Evolutionary conservation across 305 asterid species (phyloP), one percentile per base, ranked within the genome.

Genomic region (Fraxinus ornus): DNA sequence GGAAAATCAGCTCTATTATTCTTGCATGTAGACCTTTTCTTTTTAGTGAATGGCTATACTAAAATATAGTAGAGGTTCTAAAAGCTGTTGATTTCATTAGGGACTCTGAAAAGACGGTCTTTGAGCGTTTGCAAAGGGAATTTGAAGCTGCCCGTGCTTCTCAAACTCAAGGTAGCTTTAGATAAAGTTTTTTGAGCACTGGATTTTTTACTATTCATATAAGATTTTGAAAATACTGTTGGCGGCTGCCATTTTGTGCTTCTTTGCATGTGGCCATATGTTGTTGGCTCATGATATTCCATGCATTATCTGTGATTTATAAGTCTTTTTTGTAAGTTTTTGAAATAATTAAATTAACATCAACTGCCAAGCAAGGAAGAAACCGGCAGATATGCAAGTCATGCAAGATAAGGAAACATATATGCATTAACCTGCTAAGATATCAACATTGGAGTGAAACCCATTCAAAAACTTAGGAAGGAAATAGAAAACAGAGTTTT

Each of bases 91-190:
- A 52, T 62, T 75, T 86, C 71, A 71, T 49, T 84, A 94, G 99
- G 94, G 99, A 96, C 87, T 94, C 98, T 78, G 99, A 96, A 85
- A 96, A 92, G 92, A 89, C 90, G 39, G 85, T 93, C 79, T 94
- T 93, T 86, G 97, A 93, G 89, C 98, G 98, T 75, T 79, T 96
- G 88, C 97, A 92, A 78, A 91, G 91, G 85, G 99, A 94, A 86
- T 96, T 96, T 88, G 96, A 93, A 86, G 93, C 91, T 79, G 98
- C 97, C 3, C 94, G 91, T 55, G 93, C 93, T 82, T 91, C 95
- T 86, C 98, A 94, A 86, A 91, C 95, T 75, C 97, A 90, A 93
- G 99, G 99, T 96, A 87, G 80, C 39, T 82, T 81, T 74, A 52
- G 36, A 60, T 75, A 75, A 28, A 52, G 44, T 80, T 22, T 35